Base-by-base conservation (phyloP, 148 eudicot genomes). In the Polygonum aviculare region DNA sequence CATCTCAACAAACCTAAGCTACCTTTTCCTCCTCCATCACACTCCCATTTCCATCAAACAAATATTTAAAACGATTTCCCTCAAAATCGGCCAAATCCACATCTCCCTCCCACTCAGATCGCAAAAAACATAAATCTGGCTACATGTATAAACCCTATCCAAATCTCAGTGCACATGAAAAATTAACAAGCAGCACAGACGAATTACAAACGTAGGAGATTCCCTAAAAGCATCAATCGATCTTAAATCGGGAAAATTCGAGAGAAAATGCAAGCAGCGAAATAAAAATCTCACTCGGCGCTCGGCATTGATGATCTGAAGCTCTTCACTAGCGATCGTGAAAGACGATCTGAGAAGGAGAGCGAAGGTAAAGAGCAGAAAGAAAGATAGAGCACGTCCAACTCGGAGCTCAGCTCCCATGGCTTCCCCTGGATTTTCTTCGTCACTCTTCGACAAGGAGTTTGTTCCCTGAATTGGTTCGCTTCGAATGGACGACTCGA, bases 261-360 rank as follows among this genome's bases (percentile, higher is more conserved):
- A 72, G 48, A 70, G 35, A 72, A 26, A 72, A 19, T 21, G 75
- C 33, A 72, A 72, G 22, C 12, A 38, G 11, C 0, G 10, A 73
- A 9, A 31, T 26, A 22, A 77, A 76, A 26, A 78, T 67, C 79
- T 65, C 82, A 94, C 98, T 67, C 91, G 84, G 71, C 98, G 98
- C 78, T 94, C 97, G 76, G 98, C 98, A 72, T 79, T 80, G 63
- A 87, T 74, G 85, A 94, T 89, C 79, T 87, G 97, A 36, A 94
- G 91, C n/a, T 84, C 86, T 51, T 81, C 76, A 16, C 73, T 44
- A 57, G 84, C 62, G 8, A 77, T 49, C 9, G 76, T 52, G 21
- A 83, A 85, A 22, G 85, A 76, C 4, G 90, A 84, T 60, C 76
- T 16, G 72, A 80, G 74, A 31, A 85, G 74, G 16, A 84, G 72